These are phyloP conservation scores for Alnus rubra DNA, from an alignment of 306 rosid genomes.

Conservation along the genomic window DNA sequence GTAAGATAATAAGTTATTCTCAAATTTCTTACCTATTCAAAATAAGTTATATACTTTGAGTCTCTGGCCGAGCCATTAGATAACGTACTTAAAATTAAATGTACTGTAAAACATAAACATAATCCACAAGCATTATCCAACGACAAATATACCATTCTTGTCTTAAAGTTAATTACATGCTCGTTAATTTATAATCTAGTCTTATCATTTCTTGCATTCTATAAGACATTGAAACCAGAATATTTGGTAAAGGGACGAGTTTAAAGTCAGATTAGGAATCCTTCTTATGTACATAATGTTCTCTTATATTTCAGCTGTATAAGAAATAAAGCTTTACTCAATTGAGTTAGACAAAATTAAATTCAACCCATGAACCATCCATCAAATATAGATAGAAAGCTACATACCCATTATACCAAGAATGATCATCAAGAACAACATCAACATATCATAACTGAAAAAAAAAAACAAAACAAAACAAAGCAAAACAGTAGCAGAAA, in stretches of 20 bases:
- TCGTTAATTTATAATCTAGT: constrained; percentile 12
- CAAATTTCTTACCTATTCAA: neutral
- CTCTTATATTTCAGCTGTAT: constrained; percentile 19
- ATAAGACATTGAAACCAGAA: constrained; percentile 27
- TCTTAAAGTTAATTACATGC: constrained; percentile 19
- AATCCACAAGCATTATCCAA: constrained; percentile 19
- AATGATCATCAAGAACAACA: constrained; percentile 24
- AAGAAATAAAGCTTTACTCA: constrained; percentile 17
- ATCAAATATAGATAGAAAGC: constrained; percentile 25
- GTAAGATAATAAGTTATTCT: neutral
- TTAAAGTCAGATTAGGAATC: constrained; percentile 56
- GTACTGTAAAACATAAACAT: constrained; percentile 19
- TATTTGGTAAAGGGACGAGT: constrained; percentile 6
- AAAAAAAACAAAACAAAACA: constrained; percentile 13
- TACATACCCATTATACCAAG: constrained; percentile 31
- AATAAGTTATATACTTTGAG: neutral
- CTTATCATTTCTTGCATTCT: constrained; percentile 30
- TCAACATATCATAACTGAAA: constrained; percentile 11
- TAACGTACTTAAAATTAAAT: neutral
- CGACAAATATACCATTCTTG: constrained; percentile 14
- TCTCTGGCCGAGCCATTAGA: neutral
- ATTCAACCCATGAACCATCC: constrained; percentile 14
- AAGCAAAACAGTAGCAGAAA: constrained; percentile 16
- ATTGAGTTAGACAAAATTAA: constrained; percentile 17
- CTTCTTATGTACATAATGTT: constrained; percentile 29